These are phyloP conservation scores for Carallia brachiata DNA, from an alignment of 345 rosid genomes.

Conservation along the genomic window DNA sequence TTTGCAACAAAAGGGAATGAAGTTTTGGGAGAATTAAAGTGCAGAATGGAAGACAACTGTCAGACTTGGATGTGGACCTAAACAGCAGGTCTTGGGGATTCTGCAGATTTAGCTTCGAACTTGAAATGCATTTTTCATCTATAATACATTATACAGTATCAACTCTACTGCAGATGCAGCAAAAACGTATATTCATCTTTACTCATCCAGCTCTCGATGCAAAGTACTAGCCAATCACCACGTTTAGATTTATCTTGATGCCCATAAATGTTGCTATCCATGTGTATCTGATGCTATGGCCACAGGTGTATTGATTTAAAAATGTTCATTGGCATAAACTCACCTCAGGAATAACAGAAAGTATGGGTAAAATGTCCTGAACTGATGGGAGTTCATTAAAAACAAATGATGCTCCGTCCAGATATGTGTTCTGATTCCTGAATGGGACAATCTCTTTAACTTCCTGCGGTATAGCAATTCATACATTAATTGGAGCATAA, in stretches of 20 bases:
- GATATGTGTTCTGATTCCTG: slow-evolving; percentile 30
- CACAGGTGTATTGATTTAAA: too few relatives aligned
- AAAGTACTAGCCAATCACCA: background rate
- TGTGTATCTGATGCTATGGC: background rate
- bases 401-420: slow-evolving; percentile 39
- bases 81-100: too few relatives aligned
- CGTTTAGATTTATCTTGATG: background rate
- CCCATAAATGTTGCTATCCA: background rate
- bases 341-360: slow-evolving; percentile 79
- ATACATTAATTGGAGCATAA: background rate
- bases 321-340: background rate
- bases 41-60: too few relatives aligned
- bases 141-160: too few relatives aligned
- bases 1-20: too few relatives aligned
- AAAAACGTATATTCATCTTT: too few relatives aligned
- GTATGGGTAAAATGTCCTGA: slow-evolving; percentile 59
- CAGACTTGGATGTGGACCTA: too few relatives aligned
- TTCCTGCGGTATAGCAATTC: slow-evolving; percentile 40
- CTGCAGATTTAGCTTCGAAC: too few relatives aligned
- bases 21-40: too few relatives aligned
- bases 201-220: too few relatives aligned
- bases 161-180: too few relatives aligned
- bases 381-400: slow-evolving; percentile 51
- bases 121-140: too few relatives aligned
- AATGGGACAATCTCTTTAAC: slow-evolving; percentile 20